phyloP scores from a whole-genome alignment of 2,329 filamentous ascomycete genomes.

The Penicillium fuscoglaucum region DNA sequence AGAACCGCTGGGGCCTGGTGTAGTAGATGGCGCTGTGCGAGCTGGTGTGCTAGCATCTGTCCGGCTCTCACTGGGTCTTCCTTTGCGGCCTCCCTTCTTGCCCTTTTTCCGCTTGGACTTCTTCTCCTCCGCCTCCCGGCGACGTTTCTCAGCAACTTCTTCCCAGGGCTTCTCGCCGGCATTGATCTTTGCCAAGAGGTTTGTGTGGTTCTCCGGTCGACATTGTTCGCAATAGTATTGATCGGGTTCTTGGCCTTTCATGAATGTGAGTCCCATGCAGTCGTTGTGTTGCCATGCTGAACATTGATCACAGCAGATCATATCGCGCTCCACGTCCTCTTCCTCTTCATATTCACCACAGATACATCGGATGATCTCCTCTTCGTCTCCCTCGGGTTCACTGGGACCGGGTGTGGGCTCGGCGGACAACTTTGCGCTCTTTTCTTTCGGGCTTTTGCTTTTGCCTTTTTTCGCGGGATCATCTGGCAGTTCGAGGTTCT shows the following conservation, averaged over 20 bases:
- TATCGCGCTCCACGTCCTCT: constrained; percentile 81
- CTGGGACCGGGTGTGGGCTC: constrained; percentile 47
- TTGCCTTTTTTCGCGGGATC: constrained; percentile 49
- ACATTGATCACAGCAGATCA: constrained; percentile 95
- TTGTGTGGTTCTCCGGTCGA: constrained; percentile 77
- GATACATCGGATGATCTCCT: constrained; percentile 86
- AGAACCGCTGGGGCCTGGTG: constrained; percentile 27
- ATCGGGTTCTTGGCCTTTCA: constrained; percentile 71
- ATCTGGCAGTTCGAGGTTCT: constrained; percentile 75
- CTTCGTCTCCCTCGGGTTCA: constrained; percentile 64
- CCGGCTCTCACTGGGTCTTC: constrained; percentile 62
- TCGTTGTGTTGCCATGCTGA: constrained; percentile 96
- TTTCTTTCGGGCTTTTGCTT: constrained; percentile 50
- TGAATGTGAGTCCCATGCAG: constrained; percentile 83
- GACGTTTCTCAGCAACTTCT: constrained; percentile 62
- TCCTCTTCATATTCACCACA: constrained; percentile 86
- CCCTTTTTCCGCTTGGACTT: constrained; percentile 59
- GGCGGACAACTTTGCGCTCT: constrained; percentile 48
- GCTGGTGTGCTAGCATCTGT: constrained; percentile 47
- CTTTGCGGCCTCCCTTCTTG: constrained; percentile 60
- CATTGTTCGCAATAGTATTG: constrained; percentile 94
- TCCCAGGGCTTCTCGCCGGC: constrained; percentile 88
- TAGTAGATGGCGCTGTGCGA: constrained; percentile 31
- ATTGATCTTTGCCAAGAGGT: constrained; percentile 73
- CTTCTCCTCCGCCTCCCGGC: constrained; percentile 60